Evolutionary conservation across 176 grass and related monocot species (phyloP), one percentile per base, ranked within the genome.

Genomic region (Metroxylon sagu): DNA sequence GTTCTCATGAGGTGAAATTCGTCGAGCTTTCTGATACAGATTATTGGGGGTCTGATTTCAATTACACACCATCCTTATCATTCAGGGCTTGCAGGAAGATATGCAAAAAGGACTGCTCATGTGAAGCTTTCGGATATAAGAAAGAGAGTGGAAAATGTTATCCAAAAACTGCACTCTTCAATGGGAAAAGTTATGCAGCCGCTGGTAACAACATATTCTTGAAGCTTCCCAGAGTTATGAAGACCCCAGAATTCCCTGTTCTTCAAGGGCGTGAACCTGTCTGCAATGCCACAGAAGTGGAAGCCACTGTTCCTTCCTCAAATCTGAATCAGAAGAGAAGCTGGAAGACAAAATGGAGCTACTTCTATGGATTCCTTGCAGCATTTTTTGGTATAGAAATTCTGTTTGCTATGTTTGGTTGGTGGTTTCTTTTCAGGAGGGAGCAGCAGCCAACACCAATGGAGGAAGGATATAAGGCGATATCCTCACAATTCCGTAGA

Each of bases 41-140:
- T 18, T 88, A 81, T 18, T 94, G 74, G 67, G 80, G 77, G 0
- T 93, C 73, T 65, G 83, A 83, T 35, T n/a, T 53, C 0, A 57
- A 25, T 63, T 80, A 65, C 12, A 15, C 16, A 0, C 0, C 0
- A 0, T 1, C 0, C 0, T 0, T 54, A 2, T 1, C 88, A 52
- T 72, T 50, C 4, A 1, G 0, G 0, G 4, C 1, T 3, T 86
- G 83, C 57, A 76, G 6, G 29, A 25, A 57, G 1, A 76, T 76
- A 4, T 93, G 88, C 60, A 48, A 57, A 3, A 2, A 50, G 1
- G 57, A 48, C 16, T 2, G 4, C 7, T 25, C 53, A 4, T 88
- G 89, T 31, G 43, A 79, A 70, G 84, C 53, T 23, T 23, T 23
- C 3, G 16, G 87, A 87, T 17, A 66, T 25, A 6, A 5, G 43